These are phyloP conservation scores for Agroathelia rolfsii DNA, from an alignment of 1,284 basidiomycete species.

Conservation along the genomic window DNA sequence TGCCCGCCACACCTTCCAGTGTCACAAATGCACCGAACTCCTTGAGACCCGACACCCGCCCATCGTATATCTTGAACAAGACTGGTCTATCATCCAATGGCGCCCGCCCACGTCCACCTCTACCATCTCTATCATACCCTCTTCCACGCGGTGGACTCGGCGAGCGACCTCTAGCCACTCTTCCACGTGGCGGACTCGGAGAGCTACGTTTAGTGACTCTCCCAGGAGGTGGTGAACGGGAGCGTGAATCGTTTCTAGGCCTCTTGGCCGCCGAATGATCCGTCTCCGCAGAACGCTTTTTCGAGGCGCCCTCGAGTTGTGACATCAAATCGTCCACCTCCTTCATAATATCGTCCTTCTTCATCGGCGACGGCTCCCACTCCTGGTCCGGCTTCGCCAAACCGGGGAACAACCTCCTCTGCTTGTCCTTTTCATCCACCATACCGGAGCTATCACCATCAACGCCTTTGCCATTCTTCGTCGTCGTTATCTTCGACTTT, in stretches of 20 bases:
- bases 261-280: constrained; percentile 48
- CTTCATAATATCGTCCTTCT: constrained; percentile 62
- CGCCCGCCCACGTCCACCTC: constrained; percentile 30
- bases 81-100: constrained; percentile 75
- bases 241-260: constrained; percentile 38
- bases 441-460: constrained; percentile 24
- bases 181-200: constrained; percentile 43
- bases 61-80: constrained; percentile 92
- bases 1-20: constrained; percentile 78
- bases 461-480: constrained; percentile 31
- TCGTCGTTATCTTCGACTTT: constrained; percentile 31
- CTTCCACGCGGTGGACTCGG: constrained; percentile 44
- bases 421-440: constrained; percentile 59
- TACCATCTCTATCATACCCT: constrained; percentile 30
- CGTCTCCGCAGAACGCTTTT: constrained; percentile 38
- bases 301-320: constrained; percentile 59
- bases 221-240: constrained; percentile 29
- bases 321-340: constrained; percentile 86
- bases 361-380: constrained; percentile 36
- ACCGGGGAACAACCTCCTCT: constrained; percentile 84
- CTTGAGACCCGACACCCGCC: constrained; percentile 77
- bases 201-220: constrained; percentile 42
- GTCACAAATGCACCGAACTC: constrained; percentile 95
- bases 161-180: constrained; percentile 41
- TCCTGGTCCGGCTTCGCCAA: constrained; percentile 79